These are phyloP conservation scores for Globisporangium rhizosaccharum DNA, from an alignment of 352 stramenopile genomes.

Conservation along the genomic window DNA sequence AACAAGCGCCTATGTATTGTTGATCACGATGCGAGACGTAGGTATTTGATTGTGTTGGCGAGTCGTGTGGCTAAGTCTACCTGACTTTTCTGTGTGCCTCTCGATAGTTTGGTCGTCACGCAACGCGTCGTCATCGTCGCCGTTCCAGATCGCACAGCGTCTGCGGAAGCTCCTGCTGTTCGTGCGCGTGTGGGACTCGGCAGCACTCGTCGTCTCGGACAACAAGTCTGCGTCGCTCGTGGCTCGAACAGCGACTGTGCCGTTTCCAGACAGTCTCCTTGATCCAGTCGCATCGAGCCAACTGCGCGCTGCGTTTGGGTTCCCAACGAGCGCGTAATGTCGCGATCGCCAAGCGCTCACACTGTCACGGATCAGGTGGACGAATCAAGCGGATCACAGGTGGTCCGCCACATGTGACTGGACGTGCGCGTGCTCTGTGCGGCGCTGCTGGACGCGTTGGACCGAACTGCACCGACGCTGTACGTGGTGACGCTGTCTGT, in stretches of 20 bases:
- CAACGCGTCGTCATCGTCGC: slow-evolving; percentile 11
- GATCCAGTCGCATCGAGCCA: slow-evolving; percentile 10
- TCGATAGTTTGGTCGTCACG: slow-evolving; percentile 22
- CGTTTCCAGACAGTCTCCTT: slow-evolving; percentile 36
- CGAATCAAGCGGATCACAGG: slow-evolving; percentile 41
- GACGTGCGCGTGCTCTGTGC: slow-evolving; percentile 15
- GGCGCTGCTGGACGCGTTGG: slow-evolving; percentile 6
- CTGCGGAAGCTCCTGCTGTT: slow-evolving; percentile 50
- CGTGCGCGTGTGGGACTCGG: slow-evolving; percentile 45
- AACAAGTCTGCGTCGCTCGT: slow-evolving; percentile 19
- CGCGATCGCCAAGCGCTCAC: background rate
- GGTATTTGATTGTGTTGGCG: background rate
- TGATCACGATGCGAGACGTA: too few species aligned
- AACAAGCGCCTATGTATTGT: too few species aligned
- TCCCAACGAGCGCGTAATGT: slow-evolving; percentile 8
- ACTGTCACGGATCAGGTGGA: slow-evolving; percentile 16
- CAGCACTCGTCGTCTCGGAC: slow-evolving; percentile 19
- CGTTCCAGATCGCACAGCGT: slow-evolving; percentile 41
- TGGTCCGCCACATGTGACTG: slow-evolving; percentile 37
- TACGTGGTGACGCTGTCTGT: background rate
- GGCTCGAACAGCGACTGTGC: slow-evolving; percentile 17
- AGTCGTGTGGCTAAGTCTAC: background rate
- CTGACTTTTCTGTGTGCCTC: background rate
- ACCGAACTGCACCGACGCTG: slow-evolving; percentile 1
- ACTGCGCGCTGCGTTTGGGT: slow-evolving; percentile 35